Evolutionary conservation across 495 filamentous ascomycete genomes (phyloP), one percentile per base, ranked within the genome.

Genomic region (Penicillium angulare): DNA sequence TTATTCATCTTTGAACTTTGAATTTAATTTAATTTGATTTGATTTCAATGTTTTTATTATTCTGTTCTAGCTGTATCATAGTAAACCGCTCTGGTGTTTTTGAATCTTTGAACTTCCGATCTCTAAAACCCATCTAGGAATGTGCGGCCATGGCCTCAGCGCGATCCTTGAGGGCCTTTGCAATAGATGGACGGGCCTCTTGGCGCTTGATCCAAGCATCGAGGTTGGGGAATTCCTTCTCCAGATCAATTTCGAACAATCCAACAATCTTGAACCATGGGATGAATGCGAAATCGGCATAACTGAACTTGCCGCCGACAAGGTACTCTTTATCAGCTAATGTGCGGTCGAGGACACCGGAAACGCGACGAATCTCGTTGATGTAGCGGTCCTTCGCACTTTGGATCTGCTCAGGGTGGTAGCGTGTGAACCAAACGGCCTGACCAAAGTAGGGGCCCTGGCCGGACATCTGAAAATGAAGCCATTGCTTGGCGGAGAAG

Each of bases 361-460:
- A 73, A 18, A 89, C 79, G 17, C 85, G 82, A 10, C 73, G 65
- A 13, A 83, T 65, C 64, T 89, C 86, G 7, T 79, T 78, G 12
- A 64, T 20, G 44, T 88, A 89, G 7, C 86, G 75, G 23, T 82
- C 76, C 7, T 79, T 60, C 1, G 81, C 85, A 24, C 72, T 80
- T 10, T 71, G 75, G 16, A 87, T 17, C 64, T 81, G 72, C 65
- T 86, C 83, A 0, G 73, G 31, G 67, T 89, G 83, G 53, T 57
- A 75, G 7, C 53, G 53, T 5, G 43, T 61, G 67, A 89, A 84
- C 80, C 80, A 84, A 4, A 61, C 55, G 0, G 68, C 69, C 59
- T 85, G 81, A 16, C 83, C 81, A 55, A 75, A 88, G 67, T 86
- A 88, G 0, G 85, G 85, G 1, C 83, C 86, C 63, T 89, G 86